Evolutionary conservation across 208 protist species (phyloP), one percentile per base, ranked within the genome.

Genomic region (Sergeia podlipaevii): DNA sequence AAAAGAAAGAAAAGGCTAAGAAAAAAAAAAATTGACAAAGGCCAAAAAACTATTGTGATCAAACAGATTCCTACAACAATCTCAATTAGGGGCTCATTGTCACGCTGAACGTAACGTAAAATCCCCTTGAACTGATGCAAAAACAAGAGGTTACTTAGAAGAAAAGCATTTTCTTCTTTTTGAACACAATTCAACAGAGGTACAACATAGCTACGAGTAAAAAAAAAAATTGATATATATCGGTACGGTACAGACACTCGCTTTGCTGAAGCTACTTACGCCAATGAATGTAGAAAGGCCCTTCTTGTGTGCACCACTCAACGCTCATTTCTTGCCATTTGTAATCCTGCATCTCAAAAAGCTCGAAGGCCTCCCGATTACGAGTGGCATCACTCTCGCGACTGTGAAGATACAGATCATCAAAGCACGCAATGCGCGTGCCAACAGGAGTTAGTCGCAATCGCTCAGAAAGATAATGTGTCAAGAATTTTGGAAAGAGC

Each of bases 341-440:
- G 43, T 80, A 87, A 58, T 87, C 79, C 26, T 43, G 75, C 79
- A 87, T 87, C 0, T 68, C 61, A 57, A 87, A 87, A 32, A 72
- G 30, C 33, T 72, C 56, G 55, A 87, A 87, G 0, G 79, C 79
- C 26, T 87, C 74, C 33, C 74, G 79, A 51, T 87, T 74, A 34
- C 79, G 64, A 34, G 72, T 67, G 2, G 58, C 65, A 34, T 70
- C 74, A 13, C 81, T 33, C 13, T 69, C 70, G 2, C 79, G 55
- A 17, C 60, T 56, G 53, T 87, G 79, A 18, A 74, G 79, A 51
- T 82, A 87, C 11, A 87, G 60, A 56, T 87, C 79, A 61, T 87
- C 74, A 67, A 87, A 87, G 39, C 80, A 88, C 37, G 78, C 45
- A 28, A 84, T 67, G 27, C 63, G 57, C 47, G 69, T 77, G n/a